Evolutionary conservation across 352 stramenopile species (phyloP), one percentile per base, ranked within the genome.

Genomic region (Globisporangium recalcitrans): DNA sequence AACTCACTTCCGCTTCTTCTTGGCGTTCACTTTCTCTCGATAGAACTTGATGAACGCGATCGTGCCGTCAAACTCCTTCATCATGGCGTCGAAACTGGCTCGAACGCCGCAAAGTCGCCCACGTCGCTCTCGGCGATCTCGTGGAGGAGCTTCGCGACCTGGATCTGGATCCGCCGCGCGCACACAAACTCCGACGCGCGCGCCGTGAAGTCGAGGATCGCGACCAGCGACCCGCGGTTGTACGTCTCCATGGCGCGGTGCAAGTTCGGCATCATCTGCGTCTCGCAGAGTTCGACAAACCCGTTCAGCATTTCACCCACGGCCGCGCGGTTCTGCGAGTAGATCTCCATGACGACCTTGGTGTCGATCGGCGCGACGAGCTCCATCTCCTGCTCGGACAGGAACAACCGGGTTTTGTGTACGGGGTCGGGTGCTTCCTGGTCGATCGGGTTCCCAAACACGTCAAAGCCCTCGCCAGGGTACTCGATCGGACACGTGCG

Each of bases 221-320:
- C 83, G 36, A 92, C 71, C 27, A 90, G 64, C 22, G 72, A 67
- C 0, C 69, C 72, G 40, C 81, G 77, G 56, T 83, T 83, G 29
- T 69, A 67, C 4, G 60, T 52, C 4, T 53, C 69, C 42, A 88
- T 56, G 5, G 80, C 82, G 0, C 47, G 51, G 13, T 58, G 51
- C 7, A 92, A 60, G 16, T 77, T 76, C 14, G 77, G 77, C 1
- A 71, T 32, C 55, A 92, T 84, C 9, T 88, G 77, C 9, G 71
- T 70, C 14, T 75, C 55, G 21, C 76, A 75, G 51, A 92, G 63
- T 38, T 90, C 79, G 13, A 73, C 65, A 48, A 79, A 92, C 0
- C 83, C 83, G 42, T 87, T 71, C 10, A 92, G 68, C 83, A 92
- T 92, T 48, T 90, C 83, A 3, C 73, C 52, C 64, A 88, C 72